Evolutionary conservation across 805 yeast species (phyloP).

Genomic region (Starmerella vitae): DNA sequence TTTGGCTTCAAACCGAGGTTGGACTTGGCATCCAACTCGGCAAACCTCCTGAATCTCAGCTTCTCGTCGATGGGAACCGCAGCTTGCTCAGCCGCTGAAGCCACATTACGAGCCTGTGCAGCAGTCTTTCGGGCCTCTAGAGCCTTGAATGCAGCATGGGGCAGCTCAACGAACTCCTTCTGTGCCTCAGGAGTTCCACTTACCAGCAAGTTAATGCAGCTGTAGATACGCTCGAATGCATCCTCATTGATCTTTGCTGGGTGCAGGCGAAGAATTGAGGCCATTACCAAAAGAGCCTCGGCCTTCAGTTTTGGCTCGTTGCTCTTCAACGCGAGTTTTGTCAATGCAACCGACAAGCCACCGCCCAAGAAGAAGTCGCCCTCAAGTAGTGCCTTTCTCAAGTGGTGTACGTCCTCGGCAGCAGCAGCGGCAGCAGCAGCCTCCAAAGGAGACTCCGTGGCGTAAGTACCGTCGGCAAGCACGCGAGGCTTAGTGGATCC

Average conservation of each 20-base stretch:
- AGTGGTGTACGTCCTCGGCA: conserved; percentile 40
- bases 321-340: conserved; percentile 72
- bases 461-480: conserved; percentile 98
- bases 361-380: conserved; percentile 90
- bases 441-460: conserved; percentile 77
- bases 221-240: conserved; percentile 81
- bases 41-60: conserved; percentile 20
- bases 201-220: conserved; percentile 69
- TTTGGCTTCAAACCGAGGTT: neutral
- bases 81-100: conserved; percentile 39
- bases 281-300: conserved; percentile 85
- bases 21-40: conserved; percentile 8
- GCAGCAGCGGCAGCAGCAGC: conserved; percentile 30
- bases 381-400: conserved; percentile 64
- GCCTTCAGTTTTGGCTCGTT: conserved; percentile 68
- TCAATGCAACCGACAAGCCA: conserved; percentile 73
- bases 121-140: conserved; percentile 43
- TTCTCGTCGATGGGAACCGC: conserved; percentile 28
- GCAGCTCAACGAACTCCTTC: conserved; percentile 70
- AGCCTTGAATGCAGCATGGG: conserved; percentile 66
- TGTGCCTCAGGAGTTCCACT: conserved; percentile 39
- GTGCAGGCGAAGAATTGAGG: conserved; percentile 80
- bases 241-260: conserved; percentile 86
- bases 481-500: conserved; percentile 46
- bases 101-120: conserved; percentile 19